Base-by-base conservation (phyloP, 1,284 basidiomycete species). In the Mycosarcoma maydis region DNA sequence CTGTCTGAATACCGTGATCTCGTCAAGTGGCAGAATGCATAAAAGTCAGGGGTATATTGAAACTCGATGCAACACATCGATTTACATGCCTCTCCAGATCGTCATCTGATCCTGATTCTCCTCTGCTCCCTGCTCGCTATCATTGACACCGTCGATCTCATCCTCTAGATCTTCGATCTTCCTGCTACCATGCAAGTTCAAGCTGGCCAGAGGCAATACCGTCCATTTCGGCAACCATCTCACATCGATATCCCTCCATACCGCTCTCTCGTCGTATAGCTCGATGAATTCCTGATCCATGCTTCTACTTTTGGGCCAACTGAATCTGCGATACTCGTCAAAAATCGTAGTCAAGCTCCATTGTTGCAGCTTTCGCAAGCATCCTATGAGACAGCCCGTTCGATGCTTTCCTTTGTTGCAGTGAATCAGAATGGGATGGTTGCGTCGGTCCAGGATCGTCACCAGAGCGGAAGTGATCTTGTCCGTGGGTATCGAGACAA, bases 401-500 rank as follows among this genome's bases (percentile, higher is more conserved):
- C 86, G 83, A 59, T 87, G 86, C 82, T 86, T 87, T 51, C 86
- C 86, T 76, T 86, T 86, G 80, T 87, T 87, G 80, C 86, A 87
- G 69, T 87, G 86, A 17, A 87, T 85, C 29, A 86, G 75, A 24
- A 87, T 82, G 1, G 86, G 86, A 57, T 86, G 85, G 68, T 87
- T 87, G 4, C 85, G 79, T 32, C 72, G 71, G 70, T 87, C 86
- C n/a, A 86, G 75, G 19, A 86, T 84, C 3, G 84, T 83, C n/a
- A 82, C 80, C 22, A 87, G 82, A 0, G 86, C 86, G 1, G 83
- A 83, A 23, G 84, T 83, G 60, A 87, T 85, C 51, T 86, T 86
- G 61, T 86, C 84, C 41, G 85, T 84, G 4, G 85, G 85, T 37
- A 86, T 81, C 69, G 77, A 41, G 8, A 78, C 76, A 40, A 78